Evolutionary conservation across 2,329 filamentous ascomycete species (phyloP).

Genomic region (Didymella pinodella): DNA sequence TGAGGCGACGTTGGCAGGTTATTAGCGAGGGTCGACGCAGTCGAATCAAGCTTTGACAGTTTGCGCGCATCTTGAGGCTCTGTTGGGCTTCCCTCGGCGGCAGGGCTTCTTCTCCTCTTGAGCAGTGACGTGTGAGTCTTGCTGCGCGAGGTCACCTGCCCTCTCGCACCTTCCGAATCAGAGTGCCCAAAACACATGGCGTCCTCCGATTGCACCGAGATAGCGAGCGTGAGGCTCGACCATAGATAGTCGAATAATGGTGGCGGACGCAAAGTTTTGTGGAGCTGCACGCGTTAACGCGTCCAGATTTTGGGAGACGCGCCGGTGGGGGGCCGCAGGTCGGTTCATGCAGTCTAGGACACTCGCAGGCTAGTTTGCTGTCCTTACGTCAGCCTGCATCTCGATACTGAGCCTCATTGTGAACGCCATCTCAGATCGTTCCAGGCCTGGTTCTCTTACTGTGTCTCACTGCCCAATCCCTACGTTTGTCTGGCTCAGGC

Average conservation of each 20-base stretch:
- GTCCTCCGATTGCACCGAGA: slow-evolving; percentile 4
- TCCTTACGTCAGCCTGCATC: slow-evolving; percentile 34
- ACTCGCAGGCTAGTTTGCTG: slow-evolving; percentile 18
- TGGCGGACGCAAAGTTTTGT: neutral
- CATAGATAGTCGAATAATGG: slow-evolving; percentile 1
- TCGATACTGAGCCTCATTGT: slow-evolving; percentile 18
- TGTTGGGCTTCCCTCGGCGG: neutral
- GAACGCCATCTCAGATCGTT: slow-evolving; percentile 14
- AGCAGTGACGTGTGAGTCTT: slow-evolving; percentile 2
- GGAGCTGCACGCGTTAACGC: slow-evolving; percentile 7
- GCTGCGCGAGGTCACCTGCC: neutral
- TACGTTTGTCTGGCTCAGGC: neutral
- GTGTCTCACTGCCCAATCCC: neutral
- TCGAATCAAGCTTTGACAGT: slow-evolving; percentile 10
- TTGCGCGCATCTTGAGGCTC: slow-evolving; percentile 9
- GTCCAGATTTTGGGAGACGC: slow-evolving; percentile 17
- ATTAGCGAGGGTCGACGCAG: slow-evolving; percentile 5
- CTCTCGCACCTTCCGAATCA: slow-evolving; percentile 4
- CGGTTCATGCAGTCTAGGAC: slow-evolving; percentile 13
- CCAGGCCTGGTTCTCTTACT: neutral
- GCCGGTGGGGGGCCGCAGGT: slow-evolving; percentile 25
- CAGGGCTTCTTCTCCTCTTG: slow-evolving; percentile 13
- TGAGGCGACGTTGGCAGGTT: neutral
- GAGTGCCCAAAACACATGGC: slow-evolving; percentile 12
- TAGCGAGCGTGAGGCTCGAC: neutral